Base-by-base conservation (phyloP, 257 asterid genomes). In the Capsicum baccatum region DNA sequence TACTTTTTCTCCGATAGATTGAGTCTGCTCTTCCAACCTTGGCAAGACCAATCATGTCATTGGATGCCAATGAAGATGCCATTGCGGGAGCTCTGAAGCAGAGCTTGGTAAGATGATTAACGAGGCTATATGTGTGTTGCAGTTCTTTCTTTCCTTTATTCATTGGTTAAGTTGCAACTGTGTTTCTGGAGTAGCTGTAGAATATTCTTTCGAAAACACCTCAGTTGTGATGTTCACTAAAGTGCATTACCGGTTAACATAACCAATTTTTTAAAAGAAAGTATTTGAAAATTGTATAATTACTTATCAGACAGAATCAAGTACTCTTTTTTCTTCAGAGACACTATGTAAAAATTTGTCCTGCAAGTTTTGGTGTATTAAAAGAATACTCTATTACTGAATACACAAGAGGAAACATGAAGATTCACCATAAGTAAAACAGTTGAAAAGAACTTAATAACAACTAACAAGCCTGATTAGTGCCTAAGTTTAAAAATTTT, bases 21-120 rank as follows among this genome's bases (percentile, higher is more conserved):
- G 99, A 97, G 90, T 91, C 98, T 82, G 98, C 97, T 50, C 87
- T 97, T 85, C 99, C 99, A 62, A 91, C 94, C 86, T 94, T 97
- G 81, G 95, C 97, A 82, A 92, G 91, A 90, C 99, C 99, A 48
- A 97, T 97, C 64, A 93, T 97, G 97, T 95, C 98, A 33, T 89
- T 97, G 89, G 98, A 95, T 90, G 94, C 97, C 83, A 91, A 89
- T 86, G 99, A 95, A 93, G 99, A 97, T 89, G 98, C 98, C 83
- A 85, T 92, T 56, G 98, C 91, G 81, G 99, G 98, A 89, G 91
- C 88, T 68, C 87, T 95, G 90, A 95, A 97, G 85, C 99, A 92
- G 92, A 95, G 97, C 87, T 88, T 97, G 98, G 99, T 97, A 90
- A 86, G 88, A 89, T 64, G 37, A 68, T 17, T 66, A 21, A 14